Conservation (phyloP, 2,329 filamentous ascomycete genomes). For the Bipolaris sorokiniana region DNA sequence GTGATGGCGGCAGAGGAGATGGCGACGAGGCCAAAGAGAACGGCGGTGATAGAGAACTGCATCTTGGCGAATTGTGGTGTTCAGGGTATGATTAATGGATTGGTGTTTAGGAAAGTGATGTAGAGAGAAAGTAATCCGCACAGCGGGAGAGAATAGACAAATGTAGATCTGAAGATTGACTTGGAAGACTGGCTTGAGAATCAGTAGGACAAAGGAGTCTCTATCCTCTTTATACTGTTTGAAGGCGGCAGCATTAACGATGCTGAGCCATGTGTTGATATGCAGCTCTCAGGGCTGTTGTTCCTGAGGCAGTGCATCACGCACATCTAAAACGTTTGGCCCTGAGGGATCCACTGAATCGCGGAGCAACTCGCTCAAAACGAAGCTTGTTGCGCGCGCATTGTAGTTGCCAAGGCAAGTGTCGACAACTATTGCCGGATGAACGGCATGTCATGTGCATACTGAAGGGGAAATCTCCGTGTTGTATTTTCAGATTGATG, state of each 20-base stretch:
- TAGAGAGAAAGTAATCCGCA: constrained; percentile 24
- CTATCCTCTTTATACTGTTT: constrained; percentile 3
- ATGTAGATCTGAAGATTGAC: constrained; percentile 18
- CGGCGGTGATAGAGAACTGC: constrained; percentile 21
- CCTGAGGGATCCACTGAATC: constrained; percentile 6
- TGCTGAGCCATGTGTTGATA: constrained; percentile 1
- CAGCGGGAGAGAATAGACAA: constrained; percentile 23
- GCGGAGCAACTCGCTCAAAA: constrained; percentile 8
- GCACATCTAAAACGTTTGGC: constrained; percentile 11
- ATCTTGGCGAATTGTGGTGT: constrained; percentile 11
- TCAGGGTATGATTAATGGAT: background rate
- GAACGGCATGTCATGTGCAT: background rate
- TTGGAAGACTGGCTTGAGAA: constrained; percentile 23
- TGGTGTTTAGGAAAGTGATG: constrained; percentile 10
- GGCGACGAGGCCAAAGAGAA: constrained; percentile 28
- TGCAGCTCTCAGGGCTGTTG: background rate
- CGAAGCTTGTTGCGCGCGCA: constrained; percentile 4
- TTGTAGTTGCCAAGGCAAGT: constrained; percentile 1
- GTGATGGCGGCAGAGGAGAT: constrained; percentile 24
- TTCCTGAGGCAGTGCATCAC: constrained; percentile 14
- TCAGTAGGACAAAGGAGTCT: background rate
- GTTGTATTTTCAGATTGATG: background rate
- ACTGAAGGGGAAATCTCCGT: no score
- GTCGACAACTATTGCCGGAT: background rate
- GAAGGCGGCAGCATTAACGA: constrained; percentile 2